Base-by-base conservation (phyloP, 139 green algal genomes). In the Edaphochlamys debaryana region DNA sequence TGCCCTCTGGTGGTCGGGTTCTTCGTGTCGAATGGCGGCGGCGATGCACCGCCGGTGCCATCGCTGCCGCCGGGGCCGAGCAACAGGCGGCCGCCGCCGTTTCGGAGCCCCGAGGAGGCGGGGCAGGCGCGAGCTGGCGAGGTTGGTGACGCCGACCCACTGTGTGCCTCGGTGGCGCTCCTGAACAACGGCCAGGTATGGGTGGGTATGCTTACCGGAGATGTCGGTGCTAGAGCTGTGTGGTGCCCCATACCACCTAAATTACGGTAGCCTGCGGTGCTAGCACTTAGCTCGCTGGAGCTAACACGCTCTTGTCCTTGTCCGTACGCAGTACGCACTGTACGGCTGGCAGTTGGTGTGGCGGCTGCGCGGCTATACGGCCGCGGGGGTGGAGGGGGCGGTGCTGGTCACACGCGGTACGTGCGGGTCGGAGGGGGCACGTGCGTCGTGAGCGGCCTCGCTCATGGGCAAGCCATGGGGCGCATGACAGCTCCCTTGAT, bases 311-410 rank as follows among this genome's bases (percentile, higher is more conserved):
- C 48, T 54, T 11, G 48, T 54, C 11, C 48, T 17, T 69, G 63
- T 62, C 32, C 36, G 11, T 17, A 7, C 58, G 7, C 60, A 82
- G 76, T 66, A 58, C 0, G 62, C 15, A 42, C 29, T 84, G 34
- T 84, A 84, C 66, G 78, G 78, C 78, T 84, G 78, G 78, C 78
- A 84, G 66, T 37, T 84, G 45, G 78, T 84, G 36, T 84, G 78
- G 78, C 78, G 66, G 15, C 76, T 68, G 36, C 42, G 42, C 30
- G 32, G 40, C 45, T 62, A 41, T 34, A 25, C 36, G 13, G 54
- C 38, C 40, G 66, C 32, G 9, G 66, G 76, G 0, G 78, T 76
- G 66, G 48, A 69, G 22, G 66, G 66, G 19, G 78, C 78, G 27
- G 78, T 84, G 34, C 78, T 84, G 36, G 48, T 84, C 7, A 82